Conservation (phyloP, 2,329 filamentous ascomycete species). For the Colletotrichum tofieldiae region DNA sequence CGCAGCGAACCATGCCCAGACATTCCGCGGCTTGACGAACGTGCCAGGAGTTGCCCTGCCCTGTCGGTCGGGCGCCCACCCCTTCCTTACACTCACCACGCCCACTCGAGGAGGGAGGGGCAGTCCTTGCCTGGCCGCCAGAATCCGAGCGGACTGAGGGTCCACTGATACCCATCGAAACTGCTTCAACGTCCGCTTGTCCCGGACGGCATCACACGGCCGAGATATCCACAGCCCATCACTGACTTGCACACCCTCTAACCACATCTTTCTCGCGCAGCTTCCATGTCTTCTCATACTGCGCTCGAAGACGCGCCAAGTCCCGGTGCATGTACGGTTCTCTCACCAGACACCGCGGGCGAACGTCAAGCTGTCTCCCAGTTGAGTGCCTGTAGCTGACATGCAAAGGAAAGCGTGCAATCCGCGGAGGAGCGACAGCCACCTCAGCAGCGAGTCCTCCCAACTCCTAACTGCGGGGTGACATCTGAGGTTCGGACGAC, state of each 20-base stretch:
- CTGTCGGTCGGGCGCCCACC: not conserved
- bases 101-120: conserved; percentile 2
- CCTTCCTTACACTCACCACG: conserved; percentile 16
- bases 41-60: conserved; percentile 22
- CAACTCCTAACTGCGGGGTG: not conserved
- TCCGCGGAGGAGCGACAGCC: not conserved
- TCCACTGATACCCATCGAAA: conserved; percentile 20
- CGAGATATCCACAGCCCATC: not conserved
- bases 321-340: not conserved
- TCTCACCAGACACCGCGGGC: not conserved
- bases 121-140: conserved; percentile 6
- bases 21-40: conserved; percentile 26
- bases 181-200: conserved; percentile 1
- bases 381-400: not conserved
- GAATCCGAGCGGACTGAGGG: conserved; percentile 9
- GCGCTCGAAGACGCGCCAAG: not conserved
- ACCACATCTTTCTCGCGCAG: not conserved
- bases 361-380: not conserved
- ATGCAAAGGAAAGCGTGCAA: not conserved
- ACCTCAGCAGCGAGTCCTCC: not conserved
- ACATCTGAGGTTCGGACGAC: conserved; percentile 17
- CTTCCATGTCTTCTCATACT: not conserved
- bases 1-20: conserved; percentile 27
- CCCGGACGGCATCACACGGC: conserved; percentile 5
- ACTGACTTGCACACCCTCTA: conserved; percentile 1